These are phyloP conservation scores for Acidomyces sp. DNA, from an alignment of 495 filamentous ascomycete genomes.

Conservation along the genomic window DNA sequence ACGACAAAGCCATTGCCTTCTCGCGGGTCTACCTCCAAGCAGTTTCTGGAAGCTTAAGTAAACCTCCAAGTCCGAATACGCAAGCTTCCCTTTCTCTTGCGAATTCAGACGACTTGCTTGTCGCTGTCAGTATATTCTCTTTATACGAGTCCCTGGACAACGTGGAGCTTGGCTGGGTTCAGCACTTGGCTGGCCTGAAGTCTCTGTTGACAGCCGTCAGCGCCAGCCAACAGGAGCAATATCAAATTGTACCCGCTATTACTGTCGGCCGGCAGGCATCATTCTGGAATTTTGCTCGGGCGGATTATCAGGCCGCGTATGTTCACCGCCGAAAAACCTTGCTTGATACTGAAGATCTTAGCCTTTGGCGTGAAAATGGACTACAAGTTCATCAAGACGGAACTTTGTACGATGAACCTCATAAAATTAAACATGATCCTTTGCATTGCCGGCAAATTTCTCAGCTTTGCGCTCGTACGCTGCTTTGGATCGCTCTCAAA, in stretches of 20 bases:
- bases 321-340: slow-evolving; percentile 48
- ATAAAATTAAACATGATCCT: slow-evolving; percentile 39
- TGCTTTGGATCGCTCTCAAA: slow-evolving; percentile 50
- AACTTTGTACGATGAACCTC: slow-evolving; percentile 32
- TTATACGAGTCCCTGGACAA: slow-evolving; percentile 49
- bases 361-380: slow-evolving; percentile 47
- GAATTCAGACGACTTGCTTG: slow-evolving; percentile 47
- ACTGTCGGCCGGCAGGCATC: slow-evolving; percentile 39
- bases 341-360: slow-evolving; percentile 46
- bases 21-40: slow-evolving; percentile 39
- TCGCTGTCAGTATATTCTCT: slow-evolving; percentile 49
- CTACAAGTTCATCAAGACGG: slow-evolving; percentile 42
- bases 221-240: not conserved
- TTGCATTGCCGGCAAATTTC: slow-evolving; percentile 36
- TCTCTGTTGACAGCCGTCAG: slow-evolving; percentile 9
- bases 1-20: slow-evolving; percentile 50
- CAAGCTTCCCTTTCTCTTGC: slow-evolving; percentile 31
- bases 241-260: slow-evolving; percentile 1
- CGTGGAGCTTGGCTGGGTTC: slow-evolving; percentile 14
- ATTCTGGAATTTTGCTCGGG: slow-evolving; percentile 55
- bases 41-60: slow-evolving; percentile 21
- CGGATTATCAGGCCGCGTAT: slow-evolving; percentile 43
- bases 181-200: slow-evolving; percentile 17
- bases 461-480: slow-evolving; percentile 46
- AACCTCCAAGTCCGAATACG: slow-evolving; percentile 8